phyloP scores from a whole-genome alignment of 129 eudicot genomes.

The Flaveria trinervia region DNA sequence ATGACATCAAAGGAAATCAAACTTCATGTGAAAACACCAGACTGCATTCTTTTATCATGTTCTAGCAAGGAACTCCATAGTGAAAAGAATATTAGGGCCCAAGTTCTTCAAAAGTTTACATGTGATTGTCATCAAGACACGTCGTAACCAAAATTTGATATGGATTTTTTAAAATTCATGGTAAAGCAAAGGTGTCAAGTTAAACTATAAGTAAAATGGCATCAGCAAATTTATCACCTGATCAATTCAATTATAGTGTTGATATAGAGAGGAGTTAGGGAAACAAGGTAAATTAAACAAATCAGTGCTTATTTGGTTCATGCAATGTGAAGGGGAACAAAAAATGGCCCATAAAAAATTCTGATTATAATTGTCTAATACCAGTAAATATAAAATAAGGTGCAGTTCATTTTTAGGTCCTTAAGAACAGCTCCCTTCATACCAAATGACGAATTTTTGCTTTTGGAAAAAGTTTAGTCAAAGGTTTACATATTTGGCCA shows the following conservation, averaged over 20 bases:
- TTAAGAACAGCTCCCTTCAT: neutral
- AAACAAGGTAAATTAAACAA: neutral
- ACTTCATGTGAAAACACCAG: conserved; percentile 3
- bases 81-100: neutral
- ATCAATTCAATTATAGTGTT: neutral
- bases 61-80: neutral
- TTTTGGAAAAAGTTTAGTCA: neutral
- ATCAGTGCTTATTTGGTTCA: conserved; percentile 6
- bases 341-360: neutral
- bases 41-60: conserved; percentile 7
- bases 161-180: neutral
- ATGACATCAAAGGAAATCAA: neutral
- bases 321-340: neutral
- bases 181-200: neutral
- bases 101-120: neutral
- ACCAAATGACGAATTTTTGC: neutral
- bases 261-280: conserved; percentile 1
- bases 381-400: neutral
- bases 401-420: conserved; percentile 5
- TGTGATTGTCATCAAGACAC: neutral
- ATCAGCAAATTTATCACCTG: neutral
- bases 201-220: neutral
- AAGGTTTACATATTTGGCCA: neutral
- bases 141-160: neutral
- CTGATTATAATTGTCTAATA: neutral